phyloP scores from a whole-genome alignment of 2,329 filamentous ascomycete species.

The Lecanicillium sp. region DNA sequence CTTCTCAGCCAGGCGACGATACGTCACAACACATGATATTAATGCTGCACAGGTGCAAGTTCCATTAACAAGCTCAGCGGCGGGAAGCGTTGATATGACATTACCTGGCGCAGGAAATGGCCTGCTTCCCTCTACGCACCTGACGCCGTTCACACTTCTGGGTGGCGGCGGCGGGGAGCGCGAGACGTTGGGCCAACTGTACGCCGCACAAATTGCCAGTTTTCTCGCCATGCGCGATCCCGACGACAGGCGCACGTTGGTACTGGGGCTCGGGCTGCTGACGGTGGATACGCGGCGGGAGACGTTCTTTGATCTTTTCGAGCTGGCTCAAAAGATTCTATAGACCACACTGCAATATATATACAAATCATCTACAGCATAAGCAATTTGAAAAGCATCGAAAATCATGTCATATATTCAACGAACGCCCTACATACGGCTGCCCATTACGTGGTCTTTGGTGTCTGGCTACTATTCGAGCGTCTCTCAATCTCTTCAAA shows the following conservation, averaged over 20 bases:
- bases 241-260: constrained; percentile 51
- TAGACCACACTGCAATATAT: constrained; percentile 17
- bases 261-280: constrained; percentile 53
- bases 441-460: not conserved
- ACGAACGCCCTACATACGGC: no score
- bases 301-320: constrained; percentile 57
- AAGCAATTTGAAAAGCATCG: not conserved
- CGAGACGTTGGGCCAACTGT: constrained; percentile 78
- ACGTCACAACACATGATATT: constrained; percentile 1
- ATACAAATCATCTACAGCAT: not conserved
- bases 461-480: constrained; percentile 3
- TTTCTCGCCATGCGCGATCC: constrained; percentile 66
- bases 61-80: constrained; percentile 60
- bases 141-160: constrained; percentile 81
- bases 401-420: constrained; percentile 4
- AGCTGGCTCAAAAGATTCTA: constrained; percentile 52
- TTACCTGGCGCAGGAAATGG: constrained; percentile 36
- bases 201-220: constrained; percentile 83
- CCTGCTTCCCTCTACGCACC: constrained; percentile 68
- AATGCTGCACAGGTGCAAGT: constrained; percentile 58
- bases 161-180: constrained; percentile 73
- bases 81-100: constrained; percentile 55
- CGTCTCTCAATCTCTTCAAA: not conserved
- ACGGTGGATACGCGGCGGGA: constrained; percentile 44
- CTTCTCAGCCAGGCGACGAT: no score